A percentile compares a stretch with the other conserved stretches of the same genome.
phyloP scores from a whole-genome alignment of 2,329 filamentous ascomycete genomes.

The Trichoderma harzianum region DNA sequence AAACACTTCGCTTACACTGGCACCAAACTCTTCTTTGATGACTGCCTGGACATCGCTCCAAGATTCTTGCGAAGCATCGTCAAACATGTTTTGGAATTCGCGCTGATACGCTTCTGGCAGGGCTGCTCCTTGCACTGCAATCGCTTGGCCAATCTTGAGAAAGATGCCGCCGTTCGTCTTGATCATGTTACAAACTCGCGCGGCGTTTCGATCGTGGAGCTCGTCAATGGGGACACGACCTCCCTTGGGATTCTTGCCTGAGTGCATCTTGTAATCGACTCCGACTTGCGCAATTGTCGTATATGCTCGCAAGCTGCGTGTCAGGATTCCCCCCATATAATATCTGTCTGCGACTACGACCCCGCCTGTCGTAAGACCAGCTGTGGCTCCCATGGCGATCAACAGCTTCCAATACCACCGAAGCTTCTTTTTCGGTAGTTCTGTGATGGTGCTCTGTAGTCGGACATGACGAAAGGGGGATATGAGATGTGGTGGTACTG shows the following conservation, averaged over 20 bases:
- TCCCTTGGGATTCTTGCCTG: conserved; percentile 13
- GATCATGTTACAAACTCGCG: conserved; percentile 3
- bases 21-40: conserved; percentile 10
- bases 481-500: background rate
- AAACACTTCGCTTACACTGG: conserved; percentile 6
- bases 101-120: conserved; percentile 15
- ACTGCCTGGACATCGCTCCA: conserved; percentile 12
- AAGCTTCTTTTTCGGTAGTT: background rate
- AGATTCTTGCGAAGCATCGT: conserved; percentile 4
- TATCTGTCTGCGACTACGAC: background rate
- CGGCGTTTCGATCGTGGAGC: conserved; percentile 9
- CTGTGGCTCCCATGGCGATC: background rate
- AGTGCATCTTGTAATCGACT: conserved; percentile 13
- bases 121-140: conserved; percentile 10
- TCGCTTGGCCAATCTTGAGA: conserved; percentile 16
- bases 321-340: conserved; percentile 9
- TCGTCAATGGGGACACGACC: background rate
- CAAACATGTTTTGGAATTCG: conserved; percentile 16
- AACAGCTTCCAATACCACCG: conserved; percentile 16
- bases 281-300: background rate
- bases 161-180: conserved; percentile 15
- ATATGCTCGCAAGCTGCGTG: conserved; percentile 11
- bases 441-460: background rate
- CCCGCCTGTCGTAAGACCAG: background rate
- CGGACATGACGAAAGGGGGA: background rate